Base-by-base conservation (phyloP, 1,284 basidiomycete species). In the Trametes hirsuta region DNA sequence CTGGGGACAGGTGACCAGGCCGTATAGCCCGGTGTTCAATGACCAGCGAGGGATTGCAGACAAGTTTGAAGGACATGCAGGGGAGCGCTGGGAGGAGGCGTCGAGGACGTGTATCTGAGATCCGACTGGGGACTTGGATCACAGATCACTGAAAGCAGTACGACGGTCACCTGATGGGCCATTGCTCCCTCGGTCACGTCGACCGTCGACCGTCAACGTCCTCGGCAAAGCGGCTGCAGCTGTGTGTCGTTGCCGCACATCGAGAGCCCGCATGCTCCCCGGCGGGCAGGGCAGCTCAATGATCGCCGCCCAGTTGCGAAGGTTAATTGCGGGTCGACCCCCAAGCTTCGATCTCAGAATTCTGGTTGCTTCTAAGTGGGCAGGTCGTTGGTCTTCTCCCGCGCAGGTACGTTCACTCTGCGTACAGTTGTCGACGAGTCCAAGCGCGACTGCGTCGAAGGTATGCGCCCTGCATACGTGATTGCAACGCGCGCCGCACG, bases 131-230 rank as follows among this genome's bases (percentile, higher is more conserved):
- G 44, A 51, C 34, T 25, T 40, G 30, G 57, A 62, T 62, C 58
- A 62, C 39, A 50, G 57, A 63, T 61, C 61, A 61, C 40, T 21
- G 50, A 36, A 49, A 55, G 56, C 56, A 42, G 49, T 59, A 60
- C 60, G 47, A 62, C 55, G 48, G 64, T 65, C 58, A 61, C 56
- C 58, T 58, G 64, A 62, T 65, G 64, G 56, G 44, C 39, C 50
- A 18, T 34, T 61, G 53, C 46, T 48, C 41, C 47, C 35, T 56
- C 53, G 22, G 44, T 53, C 57, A 18, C 52, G 52, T 61, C 48
- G 34, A 51, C 41, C 47, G 25, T 34, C 55, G 46, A 37, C 41
- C 49, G 55, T 50, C 11, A 14, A 34, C 5, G 36, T 30, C 39
- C 15, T 5, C 39, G 39, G n/a, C 39, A 18, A 12, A 18, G n/a